Conservation (phyloP, 73 alveolate genomes). For the Paramecium caudatum region DNA sequence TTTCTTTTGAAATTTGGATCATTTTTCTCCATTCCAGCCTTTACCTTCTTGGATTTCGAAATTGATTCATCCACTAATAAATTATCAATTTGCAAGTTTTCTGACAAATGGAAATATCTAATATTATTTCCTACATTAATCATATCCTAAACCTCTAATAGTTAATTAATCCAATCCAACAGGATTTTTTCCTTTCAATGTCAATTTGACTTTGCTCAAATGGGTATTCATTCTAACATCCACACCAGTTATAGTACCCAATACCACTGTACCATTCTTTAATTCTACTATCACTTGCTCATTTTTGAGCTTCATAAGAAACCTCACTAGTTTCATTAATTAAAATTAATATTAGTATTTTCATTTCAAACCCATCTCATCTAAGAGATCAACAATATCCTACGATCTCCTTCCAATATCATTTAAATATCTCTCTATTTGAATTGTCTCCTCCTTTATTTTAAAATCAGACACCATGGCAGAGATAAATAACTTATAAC, state of each 20-base stretch:
- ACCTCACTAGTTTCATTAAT: constrained; percentile 94
- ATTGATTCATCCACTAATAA: constrained; percentile 75
- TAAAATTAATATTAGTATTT: constrained; percentile 12
- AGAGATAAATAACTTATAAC: constrained; percentile 35
- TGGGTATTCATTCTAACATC: constrained; percentile 98
- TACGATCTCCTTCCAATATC: not conserved
- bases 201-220: constrained; percentile 94
- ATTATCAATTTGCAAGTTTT: constrained; percentile 74
- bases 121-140: constrained; percentile 86
- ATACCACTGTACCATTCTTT: constrained; percentile 99
- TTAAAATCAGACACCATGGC: constrained; percentile 37
- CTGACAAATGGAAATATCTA: constrained; percentile 96
- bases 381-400: not conserved
- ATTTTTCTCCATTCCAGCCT: constrained; percentile 66
- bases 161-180: constrained; percentile 97
- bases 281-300: constrained; percentile 99
- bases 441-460: not conserved
- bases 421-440: constrained; percentile 23
- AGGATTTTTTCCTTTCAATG: constrained; percentile 97
- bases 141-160: constrained; percentile 89
- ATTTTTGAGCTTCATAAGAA: constrained; percentile 96
- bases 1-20: constrained; percentile 69
- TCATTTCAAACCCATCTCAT: constrained; percentile 41
- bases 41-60: constrained; percentile 62
- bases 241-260: constrained; percentile 96